Conservation (phyloP, 1,284 basidiomycete genomes). For the Peniophora sp. region DNA sequence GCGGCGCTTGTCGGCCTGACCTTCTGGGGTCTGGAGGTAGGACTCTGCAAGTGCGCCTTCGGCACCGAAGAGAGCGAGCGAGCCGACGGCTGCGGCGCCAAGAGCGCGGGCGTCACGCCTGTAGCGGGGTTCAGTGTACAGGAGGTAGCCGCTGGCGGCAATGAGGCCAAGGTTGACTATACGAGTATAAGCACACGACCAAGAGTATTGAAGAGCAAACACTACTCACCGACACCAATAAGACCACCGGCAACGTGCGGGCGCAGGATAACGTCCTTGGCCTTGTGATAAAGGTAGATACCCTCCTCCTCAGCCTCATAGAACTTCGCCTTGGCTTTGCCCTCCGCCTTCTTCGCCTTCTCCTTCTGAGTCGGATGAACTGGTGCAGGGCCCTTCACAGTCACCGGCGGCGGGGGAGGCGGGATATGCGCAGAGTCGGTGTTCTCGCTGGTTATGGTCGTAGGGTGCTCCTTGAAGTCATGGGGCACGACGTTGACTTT, state of each 20-base stretch:
- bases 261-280: conserved; percentile 55
- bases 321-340: conserved; percentile 23
- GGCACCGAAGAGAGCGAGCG: conserved; percentile 47
- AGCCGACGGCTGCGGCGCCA: conserved; percentile 42
- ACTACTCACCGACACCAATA: conserved; percentile 53
- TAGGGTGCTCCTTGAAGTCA: conserved; percentile 40
- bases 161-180: conserved; percentile 70
- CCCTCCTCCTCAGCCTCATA: conserved; percentile 49
- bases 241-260: conserved; percentile 70
- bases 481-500: conserved; percentile 49
- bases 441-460: conserved; percentile 29
- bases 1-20: conserved; percentile 46
- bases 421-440: conserved; percentile 12
- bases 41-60: conserved; percentile 63
- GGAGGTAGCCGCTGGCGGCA: conserved; percentile 52
- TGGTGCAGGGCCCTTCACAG: too few species aligned
- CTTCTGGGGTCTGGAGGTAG: conserved; percentile 53
- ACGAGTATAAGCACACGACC: not conserved
- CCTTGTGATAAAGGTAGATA: conserved; percentile 43
- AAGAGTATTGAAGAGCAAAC: not conserved
- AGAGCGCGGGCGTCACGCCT: conserved; percentile 54
- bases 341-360: conserved; percentile 8
- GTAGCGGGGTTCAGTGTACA: conserved; percentile 60
- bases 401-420: conserved; percentile 2
- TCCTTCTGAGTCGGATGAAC: too few species aligned